Percentiles rank a stretch among this genome's conserved stretches.
Conservation (phyloP, 345 rosid species). For the Leavenworthia alabamica region DNA sequence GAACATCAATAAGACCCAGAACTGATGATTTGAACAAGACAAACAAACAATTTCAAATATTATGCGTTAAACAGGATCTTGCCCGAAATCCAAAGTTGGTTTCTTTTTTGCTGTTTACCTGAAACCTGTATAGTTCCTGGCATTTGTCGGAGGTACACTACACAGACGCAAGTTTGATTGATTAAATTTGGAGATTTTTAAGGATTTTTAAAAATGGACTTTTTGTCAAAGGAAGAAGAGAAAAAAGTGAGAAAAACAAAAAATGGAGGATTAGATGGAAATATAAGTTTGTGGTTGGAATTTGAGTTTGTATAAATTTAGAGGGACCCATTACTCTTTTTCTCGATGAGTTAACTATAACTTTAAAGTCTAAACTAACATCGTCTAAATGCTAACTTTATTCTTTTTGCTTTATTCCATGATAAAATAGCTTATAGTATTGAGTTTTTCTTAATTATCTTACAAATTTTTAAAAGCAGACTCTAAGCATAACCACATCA, state of each 20-base stretch:
- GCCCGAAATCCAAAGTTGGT: slow-evolving; percentile 20
- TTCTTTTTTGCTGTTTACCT: slow-evolving; percentile 37
- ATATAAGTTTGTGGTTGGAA: slow-evolving; percentile 45
- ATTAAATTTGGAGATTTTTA: not conserved
- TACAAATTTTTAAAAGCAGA: not conserved
- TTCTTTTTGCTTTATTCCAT: slow-evolving; percentile 3
- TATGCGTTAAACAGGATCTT: not conserved
- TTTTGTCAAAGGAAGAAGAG: slow-evolving; percentile 21
- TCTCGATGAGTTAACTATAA: not conserved
- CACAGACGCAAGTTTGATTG: not conserved
- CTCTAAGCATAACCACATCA: no score
- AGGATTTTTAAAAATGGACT: not conserved
- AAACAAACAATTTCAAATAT: not conserved
- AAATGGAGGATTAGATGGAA: slow-evolving; percentile 36
- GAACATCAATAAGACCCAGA: slow-evolving; percentile 47
- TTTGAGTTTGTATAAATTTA: slow-evolving; percentile 20
- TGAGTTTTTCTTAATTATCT: not conserved
- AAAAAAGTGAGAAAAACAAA: not conserved
- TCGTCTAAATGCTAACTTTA: not conserved
- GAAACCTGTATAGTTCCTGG: slow-evolving; percentile 90
- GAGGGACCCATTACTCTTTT: slow-evolving; percentile 36
- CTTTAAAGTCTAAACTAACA: not conserved
- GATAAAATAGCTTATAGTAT: not conserved
- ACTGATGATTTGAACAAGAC: slow-evolving; percentile 38
- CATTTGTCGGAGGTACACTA: slow-evolving; percentile 37